Base-by-base conservation (phyloP, 257 asterid species). In the Scutellaria galericulata region DNA sequence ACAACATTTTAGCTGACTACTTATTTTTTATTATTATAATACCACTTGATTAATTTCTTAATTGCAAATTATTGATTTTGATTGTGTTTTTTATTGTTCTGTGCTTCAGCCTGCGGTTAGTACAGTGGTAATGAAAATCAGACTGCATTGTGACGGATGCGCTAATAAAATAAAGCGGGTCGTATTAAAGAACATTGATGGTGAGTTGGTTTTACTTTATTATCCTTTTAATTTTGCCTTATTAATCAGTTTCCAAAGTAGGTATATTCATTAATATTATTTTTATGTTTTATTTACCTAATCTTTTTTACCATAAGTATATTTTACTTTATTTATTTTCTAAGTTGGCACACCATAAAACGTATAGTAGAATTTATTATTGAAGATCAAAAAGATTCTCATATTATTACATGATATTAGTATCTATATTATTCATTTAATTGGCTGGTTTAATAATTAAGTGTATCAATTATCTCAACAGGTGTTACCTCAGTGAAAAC, bases 131-230 rank as follows among this genome's bases (percentile, higher is more conserved):
- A 82, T 92, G 84, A 90, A 88, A 84, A 87, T 90, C 78, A 81
- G 57, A 67, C 78, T 92, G 71, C 98, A 92, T 75, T 92, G 98
- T 51, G 96, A 92, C 61, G 98, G 96, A 64, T 92, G 98, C 68
- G 96, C 96, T 6, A 90, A 84, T 37, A 92, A 92, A 78, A 87
- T 92, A 56, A 90, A 88, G 78, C 78, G 94, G 68, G 71, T 68
- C 56, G 78, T 92, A 64, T 37, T 13, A 0, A 88, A 85, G 76
- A 79, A 89, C 58, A 70, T 82, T 67, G 87, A 87, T 78, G 97
- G 97, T 90, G 71, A 80, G 92, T 80, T 73, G 12, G 12, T 44
- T 44, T 7, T 10, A 44, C 12, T 44, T 44, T 10, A 44, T 44
- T 44, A 44, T 8, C 48, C 12, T 8, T 44, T 44, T 31, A 31